Conservation (phyloP, 2,329 filamentous ascomycete species). For the Lanzia echinophila region DNA sequence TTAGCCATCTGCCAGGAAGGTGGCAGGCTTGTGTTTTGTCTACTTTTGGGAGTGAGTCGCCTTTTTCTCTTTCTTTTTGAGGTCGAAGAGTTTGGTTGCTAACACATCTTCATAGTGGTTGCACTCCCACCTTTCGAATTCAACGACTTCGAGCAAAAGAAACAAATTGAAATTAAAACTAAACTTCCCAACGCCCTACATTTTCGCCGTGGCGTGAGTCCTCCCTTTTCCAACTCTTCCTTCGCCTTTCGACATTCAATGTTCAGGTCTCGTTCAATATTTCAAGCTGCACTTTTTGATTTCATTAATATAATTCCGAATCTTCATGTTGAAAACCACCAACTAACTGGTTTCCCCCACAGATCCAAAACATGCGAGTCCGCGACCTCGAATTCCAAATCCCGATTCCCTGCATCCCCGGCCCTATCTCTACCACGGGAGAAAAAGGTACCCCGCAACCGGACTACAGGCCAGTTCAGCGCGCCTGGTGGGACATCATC, state of each 20-base stretch:
- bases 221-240: background rate
- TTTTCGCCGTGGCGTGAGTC: constrained; percentile 37
- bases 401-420: constrained; percentile 33
- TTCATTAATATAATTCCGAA: too few species aligned
- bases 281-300: too few species aligned
- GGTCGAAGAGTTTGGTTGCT: background rate
- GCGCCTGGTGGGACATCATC: constrained; percentile 46
- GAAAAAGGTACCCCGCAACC: constrained; percentile 27
- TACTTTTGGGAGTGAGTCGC: constrained; percentile 28
- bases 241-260: too few species aligned
- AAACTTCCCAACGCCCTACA: constrained; percentile 40
- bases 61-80: constrained; percentile 1
- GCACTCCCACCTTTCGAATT: constrained; percentile 14
- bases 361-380: constrained; percentile 41
- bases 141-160: constrained; percentile 13
- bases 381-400: constrained; percentile 40
- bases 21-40: constrained; percentile 34
- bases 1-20: constrained; percentile 30
- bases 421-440: constrained; percentile 13
- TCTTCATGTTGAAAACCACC: too few species aligned
- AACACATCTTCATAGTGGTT: background rate
- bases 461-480: constrained; percentile 38
- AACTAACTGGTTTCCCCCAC: background rate
- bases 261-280: too few species aligned
- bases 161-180: constrained; percentile 33